phyloP scores from a whole-genome alignment of 371 early-diverging fungal species.

The Apophysomyces trapeziformis region DNA sequence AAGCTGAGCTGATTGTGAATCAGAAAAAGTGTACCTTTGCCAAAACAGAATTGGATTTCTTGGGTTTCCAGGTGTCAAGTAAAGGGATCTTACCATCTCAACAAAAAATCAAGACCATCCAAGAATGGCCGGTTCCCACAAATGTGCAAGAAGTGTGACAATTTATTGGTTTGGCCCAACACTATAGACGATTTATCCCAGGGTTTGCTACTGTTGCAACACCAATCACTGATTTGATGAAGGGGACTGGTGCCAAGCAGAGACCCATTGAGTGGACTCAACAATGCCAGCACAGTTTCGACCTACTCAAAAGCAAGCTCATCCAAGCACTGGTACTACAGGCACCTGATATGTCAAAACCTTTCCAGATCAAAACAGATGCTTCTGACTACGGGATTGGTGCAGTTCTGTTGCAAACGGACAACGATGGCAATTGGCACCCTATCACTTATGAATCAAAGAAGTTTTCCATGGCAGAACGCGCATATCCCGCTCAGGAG shows the following conservation, averaged over 20 bases:
- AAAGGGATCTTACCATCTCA: conserved; percentile 32
- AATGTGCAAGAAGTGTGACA: too few species aligned
- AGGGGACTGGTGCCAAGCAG: too few species aligned
- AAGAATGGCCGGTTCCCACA: too few species aligned
- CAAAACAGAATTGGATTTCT: conserved; percentile 36
- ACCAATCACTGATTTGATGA: too few species aligned
- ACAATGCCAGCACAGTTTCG: too few species aligned
- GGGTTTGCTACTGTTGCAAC: conserved; percentile 22
- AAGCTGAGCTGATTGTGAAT: conserved; percentile 41
- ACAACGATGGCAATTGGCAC: conserved; percentile 20
- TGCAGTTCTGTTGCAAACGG: conserved; percentile 36
- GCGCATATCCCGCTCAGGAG: conserved; percentile 10
- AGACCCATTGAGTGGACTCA: too few species aligned
- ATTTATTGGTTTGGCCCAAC: conserved; percentile 26
- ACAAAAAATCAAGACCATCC: conserved; percentile 32
- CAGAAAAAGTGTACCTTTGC: conserved; percentile 58
- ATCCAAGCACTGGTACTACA: too few species aligned
- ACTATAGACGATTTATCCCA: conserved; percentile 39
- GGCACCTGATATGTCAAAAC: conserved; percentile 19
- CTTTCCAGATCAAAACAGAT: conserved; percentile 37
- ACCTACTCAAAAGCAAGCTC: too few species aligned
- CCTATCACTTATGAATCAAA: conserved; percentile 44
- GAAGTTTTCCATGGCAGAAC: conserved; percentile 32
- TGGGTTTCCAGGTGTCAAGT: conserved; percentile 43
- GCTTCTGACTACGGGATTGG: conserved; percentile 34